phyloP scores from a whole-genome alignment of 2,329 filamentous ascomycete species.

The Colletotrichum costaricense region DNA sequence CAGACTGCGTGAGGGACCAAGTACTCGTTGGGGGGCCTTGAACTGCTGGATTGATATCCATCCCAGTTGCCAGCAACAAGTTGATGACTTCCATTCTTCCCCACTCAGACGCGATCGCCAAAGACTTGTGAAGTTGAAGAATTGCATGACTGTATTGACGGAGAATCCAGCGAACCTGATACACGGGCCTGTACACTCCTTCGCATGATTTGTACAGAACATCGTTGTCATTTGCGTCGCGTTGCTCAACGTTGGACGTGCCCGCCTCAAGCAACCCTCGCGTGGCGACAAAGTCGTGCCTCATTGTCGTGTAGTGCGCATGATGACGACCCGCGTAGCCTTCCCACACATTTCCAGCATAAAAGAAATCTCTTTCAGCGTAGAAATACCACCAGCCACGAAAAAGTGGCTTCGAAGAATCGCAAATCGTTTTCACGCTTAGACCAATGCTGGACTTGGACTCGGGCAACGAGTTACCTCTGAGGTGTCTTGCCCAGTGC shows the following conservation, averaged over 20 bases:
- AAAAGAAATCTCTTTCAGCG: background rate
- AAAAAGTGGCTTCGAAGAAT: background rate
- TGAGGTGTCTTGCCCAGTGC: conserved; percentile 1
- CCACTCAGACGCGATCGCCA: background rate
- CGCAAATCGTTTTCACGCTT: background rate
- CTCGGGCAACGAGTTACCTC: background rate
- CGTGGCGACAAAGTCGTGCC: background rate
- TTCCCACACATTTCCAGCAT: background rate
- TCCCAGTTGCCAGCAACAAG: background rate
- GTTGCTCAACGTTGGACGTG: background rate
- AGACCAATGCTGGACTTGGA: background rate
- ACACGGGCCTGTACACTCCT: no score
- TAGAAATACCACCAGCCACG: conserved; percentile 7
- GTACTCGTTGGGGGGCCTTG: background rate
- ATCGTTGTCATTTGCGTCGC: background rate
- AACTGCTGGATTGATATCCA: background rate
- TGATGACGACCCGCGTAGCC: background rate
- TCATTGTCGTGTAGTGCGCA: background rate
- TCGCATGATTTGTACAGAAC: background rate
- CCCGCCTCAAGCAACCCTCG: background rate
- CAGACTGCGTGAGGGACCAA: background rate
- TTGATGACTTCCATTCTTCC: background rate
- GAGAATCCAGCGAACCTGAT: background rate
- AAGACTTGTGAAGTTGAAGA: background rate
- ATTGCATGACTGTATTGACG: background rate